Base-by-base conservation (phyloP, 2,329 filamentous ascomycete genomes). In the Ceratocystis destructans region DNA sequence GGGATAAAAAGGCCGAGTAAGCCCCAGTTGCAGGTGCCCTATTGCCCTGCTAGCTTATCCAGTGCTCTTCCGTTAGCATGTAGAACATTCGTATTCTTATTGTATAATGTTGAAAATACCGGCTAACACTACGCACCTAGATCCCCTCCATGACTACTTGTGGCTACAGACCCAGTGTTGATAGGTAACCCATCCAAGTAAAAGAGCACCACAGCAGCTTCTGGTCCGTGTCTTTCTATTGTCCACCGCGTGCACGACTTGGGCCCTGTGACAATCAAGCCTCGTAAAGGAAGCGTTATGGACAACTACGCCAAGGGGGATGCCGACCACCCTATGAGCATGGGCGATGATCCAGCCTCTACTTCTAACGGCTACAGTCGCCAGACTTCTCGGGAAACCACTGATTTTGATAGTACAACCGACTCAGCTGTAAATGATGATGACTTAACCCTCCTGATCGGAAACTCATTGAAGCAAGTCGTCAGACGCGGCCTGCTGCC, bases 401-500 rank as follows among this genome's bases (percentile, higher is more conserved):
- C 64, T n/a, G 67, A 66, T 28, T 57, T 62, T 45, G 64, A 66
- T 17, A 68, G 62, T 22, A 69, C 68, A 37, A 66, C 68, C 41
- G 68, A 69, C 61, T 69, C 68, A n/a, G 69, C 59, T 8, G 61
- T 66, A 33, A 66, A 66, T 22, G 62, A 70, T 17, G 69, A 71
- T 20, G 71, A 69, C 31, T 68, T 61, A 31, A 62, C 69, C 7
- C 71, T 73, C 20, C 45, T 66, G 4, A 61, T 62, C 25, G 61
- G 65, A 17, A 64, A 44, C 10, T 75, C 74, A 5, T 71, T 74
- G 1, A 75, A 74, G 2, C 74, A 76, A 64, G 70, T 79, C 63
- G 74, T 73, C 15, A 76, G 76, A 66, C 78, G 76, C 46, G 79
- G 79, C 1, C 75, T 83, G 31, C 78, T 89, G 1, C 83, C 87